A percentile compares a stretch with the other conserved stretches of the same genome.
Conservation (phyloP, 1,139 yeast species). For the Hyphopichia burtonii region DNA sequence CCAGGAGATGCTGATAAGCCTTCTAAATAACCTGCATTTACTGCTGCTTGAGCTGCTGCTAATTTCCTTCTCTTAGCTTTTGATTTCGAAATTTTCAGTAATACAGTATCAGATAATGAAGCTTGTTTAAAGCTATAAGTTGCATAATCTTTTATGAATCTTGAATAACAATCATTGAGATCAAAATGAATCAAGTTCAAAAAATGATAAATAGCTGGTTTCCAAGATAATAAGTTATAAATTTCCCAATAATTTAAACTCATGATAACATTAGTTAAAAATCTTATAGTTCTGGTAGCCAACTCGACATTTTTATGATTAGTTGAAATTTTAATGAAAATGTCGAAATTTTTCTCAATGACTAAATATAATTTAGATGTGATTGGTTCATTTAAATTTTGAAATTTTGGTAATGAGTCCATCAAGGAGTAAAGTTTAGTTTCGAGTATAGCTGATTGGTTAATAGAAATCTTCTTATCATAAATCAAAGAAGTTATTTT, state of each 20-base stretch:
- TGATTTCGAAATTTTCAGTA: slow-evolving; percentile 3
- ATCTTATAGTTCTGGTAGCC: slow-evolving; percentile 36
- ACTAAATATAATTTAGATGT: slow-evolving; percentile 33
- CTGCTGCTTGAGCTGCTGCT: slow-evolving; percentile 9
- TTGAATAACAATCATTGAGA: slow-evolving; percentile 37
- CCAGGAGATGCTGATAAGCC: slow-evolving; percentile 1
- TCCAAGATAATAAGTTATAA: slow-evolving; percentile 42
- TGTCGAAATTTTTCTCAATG: slow-evolving; percentile 41
- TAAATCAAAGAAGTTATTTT: slow-evolving; percentile 29
- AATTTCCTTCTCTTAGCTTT: slow-evolving; percentile 11
- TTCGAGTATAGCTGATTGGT: slow-evolving; percentile 18
- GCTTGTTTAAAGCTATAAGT: slow-evolving; percentile 23
- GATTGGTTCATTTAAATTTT: slow-evolving; percentile 27
- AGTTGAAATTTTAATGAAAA: slow-evolving; percentile 36
- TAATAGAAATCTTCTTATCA: slow-evolving; percentile 16
- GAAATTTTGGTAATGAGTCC: slow-evolving; percentile 23
- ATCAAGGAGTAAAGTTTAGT: slow-evolving; percentile 26
- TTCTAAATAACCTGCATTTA: background rate
- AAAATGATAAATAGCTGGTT: slow-evolving; percentile 46
- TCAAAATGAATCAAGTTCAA: slow-evolving; percentile 39
- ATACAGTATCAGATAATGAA: slow-evolving; percentile 1
- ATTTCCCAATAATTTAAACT: slow-evolving; percentile 47
- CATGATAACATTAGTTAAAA: slow-evolving; percentile 40
- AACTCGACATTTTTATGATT: slow-evolving; percentile 29
- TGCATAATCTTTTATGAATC: slow-evolving; percentile 36